Evolutionary conservation across 176 grass and related monocot species (phyloP).

Genomic region (Oropetium thomaeum): DNA sequence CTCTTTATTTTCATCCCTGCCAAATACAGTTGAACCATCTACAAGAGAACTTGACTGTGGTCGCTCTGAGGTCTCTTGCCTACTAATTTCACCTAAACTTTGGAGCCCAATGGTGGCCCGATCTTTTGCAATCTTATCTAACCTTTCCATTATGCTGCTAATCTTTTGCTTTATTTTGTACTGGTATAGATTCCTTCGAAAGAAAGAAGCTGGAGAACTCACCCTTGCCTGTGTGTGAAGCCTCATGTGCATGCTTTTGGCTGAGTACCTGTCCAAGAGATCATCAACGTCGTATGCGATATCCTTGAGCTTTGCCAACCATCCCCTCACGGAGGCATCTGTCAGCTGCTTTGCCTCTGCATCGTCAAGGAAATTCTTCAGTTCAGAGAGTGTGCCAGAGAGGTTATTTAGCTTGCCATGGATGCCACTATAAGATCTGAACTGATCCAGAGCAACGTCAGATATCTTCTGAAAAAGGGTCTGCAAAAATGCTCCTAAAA

Average conservation of each 20-base stretch:
- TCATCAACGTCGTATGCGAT: slow-evolving; percentile 67
- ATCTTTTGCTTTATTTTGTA: slow-evolving; percentile 46
- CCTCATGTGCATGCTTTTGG: slow-evolving; percentile 30
- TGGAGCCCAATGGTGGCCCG: slow-evolving; percentile 53
- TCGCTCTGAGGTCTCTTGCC: slow-evolving; percentile 34
- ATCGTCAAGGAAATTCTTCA: slow-evolving; percentile 64
- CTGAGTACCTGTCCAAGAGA: slow-evolving; percentile 56
- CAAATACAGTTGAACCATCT: slow-evolving; percentile 56
- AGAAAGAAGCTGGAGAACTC: slow-evolving; percentile 29
- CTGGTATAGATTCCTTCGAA: slow-evolving; percentile 38
- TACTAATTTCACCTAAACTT: slow-evolving; percentile 45
- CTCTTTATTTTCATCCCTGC: slow-evolving; percentile 59
- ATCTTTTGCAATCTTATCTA: slow-evolving; percentile 55
- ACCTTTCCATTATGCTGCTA: slow-evolving; percentile 47
- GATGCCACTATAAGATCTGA: slow-evolving; percentile 49
- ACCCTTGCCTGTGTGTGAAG: slow-evolving; percentile 34
- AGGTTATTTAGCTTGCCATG: slow-evolving; percentile 49
- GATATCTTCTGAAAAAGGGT: slow-evolving; percentile 66
- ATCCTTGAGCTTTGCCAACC: slow-evolving; percentile 69
- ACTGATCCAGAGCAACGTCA: slow-evolving; percentile 43
- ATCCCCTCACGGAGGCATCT: slow-evolving; percentile 43
- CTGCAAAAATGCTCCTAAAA: slow-evolving; percentile 74
- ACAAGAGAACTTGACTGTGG: slow-evolving; percentile 62
- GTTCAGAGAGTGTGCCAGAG: slow-evolving; percentile 36
- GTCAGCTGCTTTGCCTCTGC: slow-evolving; percentile 61